Evolutionary conservation across 176 grass and related monocot genomes (phyloP).

Genomic region (Oryza australiensis): DNA sequence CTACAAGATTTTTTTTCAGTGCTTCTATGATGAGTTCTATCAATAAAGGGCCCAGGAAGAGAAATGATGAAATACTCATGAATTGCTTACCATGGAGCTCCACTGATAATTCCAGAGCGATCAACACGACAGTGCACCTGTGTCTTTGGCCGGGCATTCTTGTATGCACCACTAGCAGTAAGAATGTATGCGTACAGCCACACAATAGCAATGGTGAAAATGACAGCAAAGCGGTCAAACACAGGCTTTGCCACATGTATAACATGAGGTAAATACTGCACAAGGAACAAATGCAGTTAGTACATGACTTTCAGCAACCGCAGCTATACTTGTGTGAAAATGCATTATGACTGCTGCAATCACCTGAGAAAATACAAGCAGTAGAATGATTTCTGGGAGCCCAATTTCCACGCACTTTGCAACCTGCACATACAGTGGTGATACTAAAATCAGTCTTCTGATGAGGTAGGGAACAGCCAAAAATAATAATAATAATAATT

Average conservation of each 20-base stretch:
- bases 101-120: slow-evolving; percentile 75
- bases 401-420: slow-evolving; percentile 93
- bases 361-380: slow-evolving; percentile 87
- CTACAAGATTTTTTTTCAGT: slow-evolving; percentile 31
- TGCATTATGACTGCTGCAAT: neutral
- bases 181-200: slow-evolving; percentile 91
- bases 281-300: slow-evolving; percentile 1
- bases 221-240: slow-evolving; percentile 73
- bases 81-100: slow-evolving; percentile 69
- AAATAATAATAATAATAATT: neutral
- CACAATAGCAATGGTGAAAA: slow-evolving; percentile 82
- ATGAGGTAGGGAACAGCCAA: neutral
- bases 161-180: slow-evolving; percentile 82
- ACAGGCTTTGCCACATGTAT: slow-evolving; percentile 53
- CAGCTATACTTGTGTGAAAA: neutral
- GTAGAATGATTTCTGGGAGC: slow-evolving; percentile 71
- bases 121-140: slow-evolving; percentile 90
- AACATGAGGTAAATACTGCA: slow-evolving; percentile 79
- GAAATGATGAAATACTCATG: neutral
- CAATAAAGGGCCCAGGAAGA: neutral
- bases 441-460: neutral
- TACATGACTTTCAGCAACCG: slow-evolving; percentile 6
- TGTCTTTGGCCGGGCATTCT: slow-evolving; percentile 62
- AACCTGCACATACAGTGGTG: slow-evolving; percentile 45
- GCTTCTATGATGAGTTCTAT: neutral